Conservation (phyloP, 805 yeast species). For the Citeromyces matritensis region DNA sequence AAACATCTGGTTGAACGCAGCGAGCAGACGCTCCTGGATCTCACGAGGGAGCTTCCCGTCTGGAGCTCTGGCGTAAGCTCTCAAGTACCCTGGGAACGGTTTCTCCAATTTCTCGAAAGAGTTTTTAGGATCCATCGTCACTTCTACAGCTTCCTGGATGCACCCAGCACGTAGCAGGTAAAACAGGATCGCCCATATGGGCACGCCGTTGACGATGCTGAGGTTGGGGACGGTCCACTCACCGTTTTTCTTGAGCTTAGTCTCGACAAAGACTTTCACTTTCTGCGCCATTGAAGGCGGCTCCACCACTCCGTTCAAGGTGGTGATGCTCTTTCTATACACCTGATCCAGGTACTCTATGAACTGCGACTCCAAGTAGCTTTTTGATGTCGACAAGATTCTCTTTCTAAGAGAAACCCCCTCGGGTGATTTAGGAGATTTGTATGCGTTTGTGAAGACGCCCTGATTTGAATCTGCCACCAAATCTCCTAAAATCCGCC, state of each 20-base stretch:
- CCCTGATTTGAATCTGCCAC: conserved; percentile 18
- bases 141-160: conserved; percentile 59
- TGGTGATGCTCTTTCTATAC: conserved; percentile 32
- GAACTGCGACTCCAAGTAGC: conserved; percentile 64
- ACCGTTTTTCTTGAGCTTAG: conserved; percentile 17
- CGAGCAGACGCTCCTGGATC: conserved; percentile 49
- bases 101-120: conserved; percentile 77
- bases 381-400: conserved; percentile 39
- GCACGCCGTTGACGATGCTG: conserved; percentile 63
- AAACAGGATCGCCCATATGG: conserved; percentile 89
- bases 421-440: conserved; percentile 16
- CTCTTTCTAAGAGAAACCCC: conserved; percentile 20
- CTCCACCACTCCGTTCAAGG: conserved; percentile 5
- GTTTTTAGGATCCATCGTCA: conserved; percentile 46
- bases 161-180: conserved; percentile 79
- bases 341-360: conserved; percentile 56
- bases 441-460: conserved; percentile 17
- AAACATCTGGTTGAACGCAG: conserved; percentile 77
- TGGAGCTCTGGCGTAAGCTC: conserved; percentile 44
- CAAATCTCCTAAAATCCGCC: conserved; percentile 47
- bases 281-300: conserved; percentile 49
- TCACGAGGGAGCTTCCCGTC: conserved; percentile 48
- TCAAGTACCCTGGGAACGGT: conserved; percentile 67
- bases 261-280: conserved; percentile 43
- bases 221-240: conserved; percentile 38